These are phyloP conservation scores for Pseudocercospora cruenta DNA, from an alignment of 2,329 filamentous ascomycete genomes.

Conservation along the genomic window DNA sequence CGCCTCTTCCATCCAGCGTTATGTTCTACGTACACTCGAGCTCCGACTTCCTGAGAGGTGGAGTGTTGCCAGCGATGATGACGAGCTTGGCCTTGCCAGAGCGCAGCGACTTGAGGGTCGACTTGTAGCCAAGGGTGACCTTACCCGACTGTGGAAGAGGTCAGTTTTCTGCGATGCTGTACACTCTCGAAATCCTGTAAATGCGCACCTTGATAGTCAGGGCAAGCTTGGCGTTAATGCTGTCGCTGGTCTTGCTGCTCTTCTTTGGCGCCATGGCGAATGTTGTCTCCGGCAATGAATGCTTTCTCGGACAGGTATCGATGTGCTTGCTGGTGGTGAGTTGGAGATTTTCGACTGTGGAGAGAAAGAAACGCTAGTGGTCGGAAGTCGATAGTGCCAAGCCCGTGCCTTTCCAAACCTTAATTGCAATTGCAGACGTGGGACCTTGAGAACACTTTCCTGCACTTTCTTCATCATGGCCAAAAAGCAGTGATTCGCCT, in stretches of 20 bases:
- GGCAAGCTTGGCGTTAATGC: conserved; percentile 72
- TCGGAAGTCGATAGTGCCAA: not conserved
- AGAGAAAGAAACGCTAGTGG: not conserved
- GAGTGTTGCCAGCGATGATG: conserved; percentile 93
- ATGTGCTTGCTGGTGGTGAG: not conserved
- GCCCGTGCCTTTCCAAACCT: not conserved
- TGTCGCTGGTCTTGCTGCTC: conserved; percentile 83
- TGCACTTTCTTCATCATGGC: too few relatives aligned
- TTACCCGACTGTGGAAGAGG: conserved; percentile 45
- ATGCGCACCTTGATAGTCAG: conserved; percentile 41
- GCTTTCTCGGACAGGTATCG: conserved; percentile 6
- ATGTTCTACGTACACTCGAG: conserved; percentile 64
- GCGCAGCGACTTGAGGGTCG: conserved; percentile 85
- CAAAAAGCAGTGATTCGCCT: too few relatives aligned
- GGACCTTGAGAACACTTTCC: not conserved
- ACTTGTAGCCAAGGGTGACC: conserved; percentile 91
- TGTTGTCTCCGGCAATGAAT: conserved; percentile 31
- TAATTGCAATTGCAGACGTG: not conserved
- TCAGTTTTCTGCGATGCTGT: conserved; percentile 21
- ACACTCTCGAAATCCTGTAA: not conserved
- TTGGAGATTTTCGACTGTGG: not conserved
- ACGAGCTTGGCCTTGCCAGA: conserved; percentile 98
- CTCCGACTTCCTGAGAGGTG: conserved; percentile 96
- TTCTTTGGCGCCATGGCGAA: conserved; percentile 73
- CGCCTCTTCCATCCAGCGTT: conserved; percentile 24